Evolutionary conservation across 805 yeast genomes (phyloP).

Genomic region (Myxozyma geophila): DNA sequence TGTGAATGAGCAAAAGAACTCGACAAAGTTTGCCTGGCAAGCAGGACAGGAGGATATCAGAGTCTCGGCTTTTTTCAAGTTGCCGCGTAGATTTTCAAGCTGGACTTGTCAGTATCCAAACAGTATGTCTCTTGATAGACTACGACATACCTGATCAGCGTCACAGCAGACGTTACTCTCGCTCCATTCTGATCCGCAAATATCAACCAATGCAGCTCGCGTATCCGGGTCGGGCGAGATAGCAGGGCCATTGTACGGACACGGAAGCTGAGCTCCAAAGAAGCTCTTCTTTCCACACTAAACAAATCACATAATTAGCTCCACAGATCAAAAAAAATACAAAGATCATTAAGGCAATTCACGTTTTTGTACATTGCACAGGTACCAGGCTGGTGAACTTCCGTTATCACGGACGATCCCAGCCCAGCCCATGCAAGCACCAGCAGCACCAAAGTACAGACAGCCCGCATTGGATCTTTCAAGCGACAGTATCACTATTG

Average conservation of each 20-base stretch:
- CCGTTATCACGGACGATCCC: constrained; percentile 24
- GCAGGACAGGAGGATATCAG: constrained; percentile 92
- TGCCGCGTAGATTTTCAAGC: constrained; percentile 54
- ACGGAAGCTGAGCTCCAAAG: constrained; percentile 81
- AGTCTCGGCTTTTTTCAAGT: constrained; percentile 75
- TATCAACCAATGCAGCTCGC: constrained; percentile 52
- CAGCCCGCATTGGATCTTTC: neutral
- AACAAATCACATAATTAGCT: neutral
- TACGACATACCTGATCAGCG: constrained; percentile 55
- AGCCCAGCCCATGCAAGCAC: neutral
- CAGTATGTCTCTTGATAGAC: neutral
- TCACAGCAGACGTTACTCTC: constrained; percentile 70
- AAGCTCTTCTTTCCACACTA: constrained; percentile 78
- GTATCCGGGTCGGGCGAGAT: constrained; percentile 53
- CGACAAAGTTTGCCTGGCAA: constrained; percentile 80
- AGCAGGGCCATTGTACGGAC: constrained; percentile 63
- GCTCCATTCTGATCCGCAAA: constrained; percentile 77
- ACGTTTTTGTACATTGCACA: constrained; percentile 61
- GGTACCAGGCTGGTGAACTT: constrained; percentile 49
- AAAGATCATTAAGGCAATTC: constrained; percentile 8
- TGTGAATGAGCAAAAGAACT: constrained; percentile 81
- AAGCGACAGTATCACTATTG: neutral
- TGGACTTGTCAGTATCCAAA: constrained; percentile 9
- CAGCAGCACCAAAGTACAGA: neutral
- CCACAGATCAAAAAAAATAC: neutral